Evolutionary conservation across 495 filamentous ascomycete genomes (phyloP).

Genomic region (Hypoxylon fragiforme): DNA sequence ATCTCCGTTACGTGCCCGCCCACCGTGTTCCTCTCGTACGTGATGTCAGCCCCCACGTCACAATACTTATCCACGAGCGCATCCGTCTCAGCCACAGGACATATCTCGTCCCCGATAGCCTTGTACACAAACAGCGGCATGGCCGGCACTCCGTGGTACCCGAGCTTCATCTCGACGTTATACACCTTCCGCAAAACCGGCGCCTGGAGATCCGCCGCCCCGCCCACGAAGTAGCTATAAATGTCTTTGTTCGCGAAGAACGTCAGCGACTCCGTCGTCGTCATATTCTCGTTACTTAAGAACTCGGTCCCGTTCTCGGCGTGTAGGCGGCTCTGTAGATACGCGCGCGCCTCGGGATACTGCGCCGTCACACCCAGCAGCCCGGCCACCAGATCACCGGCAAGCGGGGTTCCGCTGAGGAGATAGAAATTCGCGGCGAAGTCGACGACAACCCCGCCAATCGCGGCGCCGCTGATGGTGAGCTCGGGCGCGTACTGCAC

Average conservation of each 20-base stretch:
- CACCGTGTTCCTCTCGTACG: slow-evolving; percentile 45
- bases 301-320: slow-evolving; percentile 33
- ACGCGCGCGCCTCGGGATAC: slow-evolving; percentile 27
- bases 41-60: slow-evolving; percentile 31
- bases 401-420: slow-evolving; percentile 26
- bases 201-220: slow-evolving; percentile 33
- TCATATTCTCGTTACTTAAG: slow-evolving; percentile 35
- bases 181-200: slow-evolving; percentile 32
- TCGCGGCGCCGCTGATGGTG: slow-evolving; percentile 51
- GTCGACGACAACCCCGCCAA: slow-evolving; percentile 51
- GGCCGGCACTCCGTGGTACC: slow-evolving; percentile 46
- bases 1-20: slow-evolving; percentile 27
- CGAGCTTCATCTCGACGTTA: slow-evolving; percentile 43
- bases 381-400: slow-evolving; percentile 30
- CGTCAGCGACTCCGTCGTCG: slow-evolving; percentile 24
- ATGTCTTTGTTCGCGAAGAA: slow-evolving; percentile 42
- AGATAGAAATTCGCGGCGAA: slow-evolving; percentile 29
- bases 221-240: slow-evolving; percentile 47
- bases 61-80: slow-evolving; percentile 47
- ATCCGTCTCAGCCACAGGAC: slow-evolving; percentile 47
- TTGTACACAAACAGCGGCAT: slow-evolving; percentile 58
- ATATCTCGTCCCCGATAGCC: slow-evolving; percentile 52
- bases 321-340: slow-evolving; percentile 25
- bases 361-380: slow-evolving; percentile 34
- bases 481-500: slow-evolving; percentile 59